Conservation (phyloP, 1,139 yeast species). For the Lipomyces yarrowii region DNA sequence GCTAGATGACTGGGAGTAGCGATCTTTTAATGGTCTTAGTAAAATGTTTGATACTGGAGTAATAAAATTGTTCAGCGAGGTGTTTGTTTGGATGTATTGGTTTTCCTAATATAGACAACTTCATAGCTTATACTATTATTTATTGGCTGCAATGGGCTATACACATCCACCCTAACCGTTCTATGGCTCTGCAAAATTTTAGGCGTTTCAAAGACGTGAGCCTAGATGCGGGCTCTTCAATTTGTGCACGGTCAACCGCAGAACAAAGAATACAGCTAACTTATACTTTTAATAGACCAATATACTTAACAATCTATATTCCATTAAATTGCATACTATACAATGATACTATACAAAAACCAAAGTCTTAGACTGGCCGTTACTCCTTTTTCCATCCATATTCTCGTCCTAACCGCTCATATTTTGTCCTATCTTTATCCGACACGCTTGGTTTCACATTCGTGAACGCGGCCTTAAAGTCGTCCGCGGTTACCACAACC, state of each 20-base stretch:
- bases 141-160: not conserved
- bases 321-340: not conserved
- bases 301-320: not conserved
- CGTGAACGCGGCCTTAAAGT: constrained; percentile 70
- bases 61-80: not conserved
- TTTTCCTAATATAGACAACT: not conserved
- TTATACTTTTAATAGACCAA: too few species aligned
- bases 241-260: too few species aligned
- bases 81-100: not conserved
- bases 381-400: constrained; percentile 25
- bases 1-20: constrained; percentile 6
- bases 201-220: too few species aligned
- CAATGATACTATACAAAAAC: not conserved
- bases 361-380: not conserved
- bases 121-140: not conserved
- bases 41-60: not conserved
- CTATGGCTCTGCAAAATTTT: too few species aligned
- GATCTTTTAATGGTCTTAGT: not conserved
- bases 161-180: too few species aligned
- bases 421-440: constrained; percentile 78
- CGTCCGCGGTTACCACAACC: constrained; percentile 61
- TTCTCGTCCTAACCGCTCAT: constrained; percentile 50
- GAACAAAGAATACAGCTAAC: too few species aligned
- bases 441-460: constrained; percentile 89
- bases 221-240: too few species aligned